These are phyloP conservation scores for Musa schizocarpa DNA, from an alignment of 176 grass and related monocot genomes.

Conservation along the genomic window DNA sequence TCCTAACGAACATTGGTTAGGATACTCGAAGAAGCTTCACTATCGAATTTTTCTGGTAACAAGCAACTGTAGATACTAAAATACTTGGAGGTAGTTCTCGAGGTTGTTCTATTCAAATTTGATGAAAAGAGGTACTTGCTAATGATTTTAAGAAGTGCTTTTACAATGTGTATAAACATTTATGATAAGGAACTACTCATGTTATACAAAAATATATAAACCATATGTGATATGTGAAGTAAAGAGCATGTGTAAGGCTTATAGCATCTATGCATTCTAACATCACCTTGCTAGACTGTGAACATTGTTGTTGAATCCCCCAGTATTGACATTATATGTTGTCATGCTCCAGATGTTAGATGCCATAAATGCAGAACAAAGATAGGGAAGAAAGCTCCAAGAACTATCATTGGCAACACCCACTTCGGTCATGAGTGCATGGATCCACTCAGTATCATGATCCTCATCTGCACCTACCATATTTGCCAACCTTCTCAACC, in stretches of 20 bases:
- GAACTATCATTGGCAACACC: constrained; percentile 75
- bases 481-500: constrained; percentile 70
- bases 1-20: background rate
- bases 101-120: background rate
- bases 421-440: constrained; percentile 61
- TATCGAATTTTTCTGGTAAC: background rate
- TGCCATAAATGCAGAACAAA: constrained; percentile 90
- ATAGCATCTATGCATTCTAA: background rate
- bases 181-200: background rate
- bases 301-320: constrained; percentile 86
- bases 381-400: constrained; percentile 89
- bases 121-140: background rate
- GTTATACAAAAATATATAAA: background rate
- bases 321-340: constrained; percentile 64
- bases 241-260: background rate
- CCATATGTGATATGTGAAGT: background rate
- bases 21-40: background rate
- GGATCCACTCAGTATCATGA: constrained; percentile 87
- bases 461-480: constrained; percentile 65
- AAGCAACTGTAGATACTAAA: background rate
- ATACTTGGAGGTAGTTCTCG: background rate
- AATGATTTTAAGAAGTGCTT: background rate
- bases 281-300: constrained; percentile 81
- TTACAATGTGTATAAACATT: background rate
- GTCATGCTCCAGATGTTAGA: constrained; percentile 72